Conservation (phyloP, 768 basidiomycete genomes). For the Stropharia rugosoannulata region DNA sequence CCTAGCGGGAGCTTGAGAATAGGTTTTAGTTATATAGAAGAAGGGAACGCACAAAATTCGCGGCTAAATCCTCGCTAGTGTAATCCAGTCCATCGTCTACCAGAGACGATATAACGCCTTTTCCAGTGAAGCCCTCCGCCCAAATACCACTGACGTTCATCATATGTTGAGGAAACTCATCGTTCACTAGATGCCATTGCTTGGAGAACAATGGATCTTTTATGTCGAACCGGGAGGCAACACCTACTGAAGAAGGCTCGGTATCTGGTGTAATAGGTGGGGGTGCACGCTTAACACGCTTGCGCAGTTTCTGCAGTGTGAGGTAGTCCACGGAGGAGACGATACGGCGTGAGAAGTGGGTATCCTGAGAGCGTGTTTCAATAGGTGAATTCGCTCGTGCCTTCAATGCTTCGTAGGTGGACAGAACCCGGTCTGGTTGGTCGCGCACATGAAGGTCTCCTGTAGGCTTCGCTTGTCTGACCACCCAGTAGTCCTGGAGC, state of each 20-base stretch:
- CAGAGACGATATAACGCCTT: slow-evolving; percentile 82
- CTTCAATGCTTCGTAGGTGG: slow-evolving; percentile 46
- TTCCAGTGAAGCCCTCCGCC: slow-evolving; percentile 88
- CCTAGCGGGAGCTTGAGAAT: slow-evolving; percentile 54
- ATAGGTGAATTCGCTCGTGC: slow-evolving; percentile 29
- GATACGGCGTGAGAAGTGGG: slow-evolving; percentile 39
- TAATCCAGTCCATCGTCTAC: slow-evolving; percentile 97
- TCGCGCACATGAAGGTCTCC: slow-evolving; percentile 29
- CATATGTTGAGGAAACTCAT: slow-evolving; percentile 73
- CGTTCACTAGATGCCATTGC: slow-evolving; percentile 97
- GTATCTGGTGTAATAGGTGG: slow-evolving; percentile 47
- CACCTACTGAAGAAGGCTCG: slow-evolving; percentile 36
- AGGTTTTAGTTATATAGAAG: slow-evolving; percentile 3
- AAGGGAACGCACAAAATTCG: slow-evolving; percentile 79
- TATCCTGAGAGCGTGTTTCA: slow-evolving; percentile 41
- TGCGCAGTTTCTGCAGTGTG: slow-evolving; percentile 61
- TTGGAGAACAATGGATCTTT: slow-evolving; percentile 77
- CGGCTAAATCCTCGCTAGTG: slow-evolving; percentile 79
- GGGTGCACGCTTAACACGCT: slow-evolving; percentile 73
- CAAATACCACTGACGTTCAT: slow-evolving; percentile 95
- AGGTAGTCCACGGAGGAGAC: slow-evolving; percentile 60
- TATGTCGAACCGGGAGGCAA: slow-evolving; percentile 65
- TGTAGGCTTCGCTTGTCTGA: slow-evolving; percentile 51
- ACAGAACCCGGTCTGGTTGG: slow-evolving; percentile 46
- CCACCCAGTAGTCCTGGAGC: slow-evolving; percentile 79